Conservation (phyloP, 306 rosid species). For the Abrus precatorius region DNA sequence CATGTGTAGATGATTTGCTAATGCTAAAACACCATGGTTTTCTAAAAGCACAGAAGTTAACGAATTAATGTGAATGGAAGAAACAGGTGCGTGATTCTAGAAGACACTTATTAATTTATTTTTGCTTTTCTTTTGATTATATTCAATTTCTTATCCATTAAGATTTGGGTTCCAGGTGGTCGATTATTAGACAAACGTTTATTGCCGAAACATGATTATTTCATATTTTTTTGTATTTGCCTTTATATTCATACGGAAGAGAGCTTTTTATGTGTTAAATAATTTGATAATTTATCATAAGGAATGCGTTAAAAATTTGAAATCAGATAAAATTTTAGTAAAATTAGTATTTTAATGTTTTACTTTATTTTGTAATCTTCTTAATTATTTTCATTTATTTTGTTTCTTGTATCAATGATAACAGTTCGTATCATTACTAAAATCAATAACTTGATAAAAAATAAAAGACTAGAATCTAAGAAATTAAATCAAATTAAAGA, state of each 20-base stretch:
- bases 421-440: not conserved
- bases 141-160: not conserved
- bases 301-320: not conserved
- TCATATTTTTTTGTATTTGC: not conserved
- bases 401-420: not conserved
- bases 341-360: not conserved
- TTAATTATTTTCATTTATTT: not conserved
- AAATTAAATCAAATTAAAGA: not conserved
- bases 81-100: not conserved
- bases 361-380: not conserved
- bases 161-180: not conserved
- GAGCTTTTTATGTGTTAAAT: not conserved
- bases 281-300: not conserved
- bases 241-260: not conserved
- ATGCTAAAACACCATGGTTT: not conserved
- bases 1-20: not conserved
- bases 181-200: not conserved
- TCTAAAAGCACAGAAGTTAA: not conserved
- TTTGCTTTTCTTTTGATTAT: not conserved
- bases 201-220: not conserved
- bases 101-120: not conserved
- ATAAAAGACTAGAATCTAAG: not conserved
- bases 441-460: not conserved
- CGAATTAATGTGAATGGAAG: slow-evolving; percentile 20
- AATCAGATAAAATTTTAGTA: not conserved